These are phyloP conservation scores for Podosphaera fusca DNA, from an alignment of 2,329 filamentous ascomycete species.

Conservation along the genomic window DNA sequence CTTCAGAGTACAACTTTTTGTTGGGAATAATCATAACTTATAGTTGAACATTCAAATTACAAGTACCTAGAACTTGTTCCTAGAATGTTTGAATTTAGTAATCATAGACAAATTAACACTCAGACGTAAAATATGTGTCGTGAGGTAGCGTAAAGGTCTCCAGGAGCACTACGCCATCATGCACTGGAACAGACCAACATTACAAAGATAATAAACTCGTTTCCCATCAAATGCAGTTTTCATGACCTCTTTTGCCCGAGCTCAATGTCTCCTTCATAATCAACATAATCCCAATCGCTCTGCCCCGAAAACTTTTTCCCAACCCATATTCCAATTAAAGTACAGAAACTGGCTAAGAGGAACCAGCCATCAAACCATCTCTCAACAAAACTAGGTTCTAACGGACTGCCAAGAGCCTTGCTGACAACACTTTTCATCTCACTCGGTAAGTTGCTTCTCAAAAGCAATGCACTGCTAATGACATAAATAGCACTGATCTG, in stretches of 20 bases:
- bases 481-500: conserved; percentile 73
- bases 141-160: background rate
- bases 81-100: too few relatives aligned
- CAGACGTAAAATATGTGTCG: too few relatives aligned
- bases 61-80: too few relatives aligned
- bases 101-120: too few relatives aligned
- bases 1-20: too few relatives aligned
- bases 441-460: conserved; percentile 54
- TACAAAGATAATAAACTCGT: background rate
- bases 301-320: conserved; percentile 34
- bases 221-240: conserved; percentile 6
- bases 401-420: conserved; percentile 52
- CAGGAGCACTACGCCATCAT: background rate
- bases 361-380: conserved; percentile 83
- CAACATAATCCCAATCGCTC: conserved; percentile 31
- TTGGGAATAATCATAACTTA: too few relatives aligned
- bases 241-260: conserved; percentile 46
- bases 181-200: background rate
- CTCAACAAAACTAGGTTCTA: conserved; percentile 47
- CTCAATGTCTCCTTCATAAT: conserved; percentile 38
- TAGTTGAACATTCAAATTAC: too few relatives aligned
- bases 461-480: conserved; percentile 53
- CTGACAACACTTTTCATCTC: conserved; percentile 58
- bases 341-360: conserved; percentile 40
- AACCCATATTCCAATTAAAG: conserved; percentile 49